phyloP scores from a whole-genome alignment of 441 rosid genomes.

The Erodium trifolium region DNA sequence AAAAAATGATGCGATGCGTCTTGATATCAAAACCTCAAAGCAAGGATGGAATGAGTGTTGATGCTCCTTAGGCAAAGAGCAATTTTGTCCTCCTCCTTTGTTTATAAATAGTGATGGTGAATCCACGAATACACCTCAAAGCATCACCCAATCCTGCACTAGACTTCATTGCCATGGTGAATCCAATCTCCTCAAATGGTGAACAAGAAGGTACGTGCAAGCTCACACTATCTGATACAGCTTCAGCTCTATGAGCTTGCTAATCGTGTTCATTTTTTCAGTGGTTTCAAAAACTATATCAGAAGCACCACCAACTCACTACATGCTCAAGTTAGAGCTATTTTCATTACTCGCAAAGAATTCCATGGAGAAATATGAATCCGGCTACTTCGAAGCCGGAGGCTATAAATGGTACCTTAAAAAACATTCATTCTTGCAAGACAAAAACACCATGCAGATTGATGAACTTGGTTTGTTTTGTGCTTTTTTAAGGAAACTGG shows the following conservation, averaged over 20 bases:
- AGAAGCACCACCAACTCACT: slow-evolving; percentile 43
- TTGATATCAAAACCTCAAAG: no score
- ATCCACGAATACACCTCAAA: no score
- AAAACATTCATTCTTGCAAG: no score
- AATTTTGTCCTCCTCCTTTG: no score
- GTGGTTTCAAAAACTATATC: slow-evolving; percentile 24
- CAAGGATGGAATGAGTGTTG: no score
- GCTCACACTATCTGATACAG: no score
- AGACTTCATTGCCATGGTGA: background rate
- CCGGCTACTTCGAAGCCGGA: slow-evolving; percentile 55
- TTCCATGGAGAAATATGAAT: slow-evolving; percentile 45
- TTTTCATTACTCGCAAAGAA: slow-evolving; percentile 37
- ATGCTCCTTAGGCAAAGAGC: no score
- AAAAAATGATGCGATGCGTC: no score
- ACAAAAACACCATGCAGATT: background rate
- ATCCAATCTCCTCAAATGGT: background rate
- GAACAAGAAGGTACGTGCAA: background rate
- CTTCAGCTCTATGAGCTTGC: no score
- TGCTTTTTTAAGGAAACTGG: slow-evolving; percentile 43
- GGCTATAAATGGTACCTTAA: slow-evolving; percentile 55
- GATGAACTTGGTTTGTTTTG: background rate
- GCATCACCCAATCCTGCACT: background rate
- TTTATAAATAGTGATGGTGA: no score
- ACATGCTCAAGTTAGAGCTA: slow-evolving; percentile 38
- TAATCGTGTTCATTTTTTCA: background rate